These are phyloP conservation scores for Blastobotrys capitulatus DNA, from an alignment of 1,139 yeast species.

Conservation along the genomic window DNA sequence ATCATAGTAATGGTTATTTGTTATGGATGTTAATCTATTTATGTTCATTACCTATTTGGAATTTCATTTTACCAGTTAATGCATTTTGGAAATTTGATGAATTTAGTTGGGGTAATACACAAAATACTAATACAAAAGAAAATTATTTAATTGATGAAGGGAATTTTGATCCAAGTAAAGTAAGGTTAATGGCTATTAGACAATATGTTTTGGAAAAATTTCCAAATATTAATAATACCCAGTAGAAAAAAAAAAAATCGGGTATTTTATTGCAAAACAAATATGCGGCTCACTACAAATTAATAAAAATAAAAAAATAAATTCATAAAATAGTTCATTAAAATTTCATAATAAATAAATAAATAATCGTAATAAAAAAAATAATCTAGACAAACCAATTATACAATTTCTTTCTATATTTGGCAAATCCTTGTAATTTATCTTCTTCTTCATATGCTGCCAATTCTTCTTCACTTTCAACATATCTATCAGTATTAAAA, in stretches of 20 bases:
- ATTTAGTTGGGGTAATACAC: constrained; percentile 92
- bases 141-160: background rate
- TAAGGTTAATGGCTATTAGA: constrained; percentile 8
- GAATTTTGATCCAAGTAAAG: constrained; percentile 9
- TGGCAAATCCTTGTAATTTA: constrained; percentile 36
- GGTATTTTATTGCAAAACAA: too few relatives aligned
- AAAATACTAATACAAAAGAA: constrained; percentile 27
- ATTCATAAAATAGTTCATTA: background rate
- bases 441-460: constrained; percentile 39
- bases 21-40: constrained; percentile 76
- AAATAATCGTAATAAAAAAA: too few relatives aligned
- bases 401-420: constrained; percentile 32
- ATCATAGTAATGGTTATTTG: constrained; percentile 63
- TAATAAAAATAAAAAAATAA: too few relatives aligned
- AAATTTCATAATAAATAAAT: background rate
- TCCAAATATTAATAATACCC: too few relatives aligned
- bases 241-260: too few relatives aligned
- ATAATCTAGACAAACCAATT: constrained; percentile 30
- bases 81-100: constrained; percentile 94
- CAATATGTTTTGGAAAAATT: constrained; percentile 6
- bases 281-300: too few relatives aligned
- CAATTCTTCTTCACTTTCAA: constrained; percentile 46
- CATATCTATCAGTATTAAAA: constrained; percentile 54
- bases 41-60: constrained; percentile 84
- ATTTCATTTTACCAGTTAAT: constrained; percentile 75